phyloP scores from a whole-genome alignment of 1,284 basidiomycete species.

The Rugosomyces carneus region DNA sequence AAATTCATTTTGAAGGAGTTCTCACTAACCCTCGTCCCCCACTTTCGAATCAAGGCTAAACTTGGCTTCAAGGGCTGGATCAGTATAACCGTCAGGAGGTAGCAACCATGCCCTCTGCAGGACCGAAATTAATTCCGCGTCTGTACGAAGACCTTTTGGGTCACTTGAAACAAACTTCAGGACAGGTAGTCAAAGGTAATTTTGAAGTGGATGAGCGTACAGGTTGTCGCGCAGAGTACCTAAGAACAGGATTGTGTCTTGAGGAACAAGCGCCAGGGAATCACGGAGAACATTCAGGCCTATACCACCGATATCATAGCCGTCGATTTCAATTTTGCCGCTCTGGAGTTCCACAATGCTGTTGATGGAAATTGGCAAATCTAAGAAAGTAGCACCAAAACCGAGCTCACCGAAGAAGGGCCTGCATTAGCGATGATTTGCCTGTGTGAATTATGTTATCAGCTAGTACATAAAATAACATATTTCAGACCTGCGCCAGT shows the following conservation, averaged over 20 bases:
- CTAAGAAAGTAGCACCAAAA: not conserved
- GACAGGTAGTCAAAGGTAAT: not conserved
- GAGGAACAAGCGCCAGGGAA: slow-evolving; percentile 67
- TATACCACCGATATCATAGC: slow-evolving; percentile 51
- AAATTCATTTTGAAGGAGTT: not conserved
- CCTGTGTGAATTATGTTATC: slow-evolving; percentile 28
- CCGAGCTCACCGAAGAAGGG: slow-evolving; percentile 53
- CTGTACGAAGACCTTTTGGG: slow-evolving; percentile 47
- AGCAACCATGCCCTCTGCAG: slow-evolving; percentile 59
- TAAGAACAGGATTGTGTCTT: slow-evolving; percentile 59
- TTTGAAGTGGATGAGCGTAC: too few relatives aligned
- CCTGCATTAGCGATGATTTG: slow-evolving; percentile 72
- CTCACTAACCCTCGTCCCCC: slow-evolving; percentile 50
- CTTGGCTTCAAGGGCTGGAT: slow-evolving; percentile 49
- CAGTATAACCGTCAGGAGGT: slow-evolving; percentile 40
- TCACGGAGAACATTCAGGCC: slow-evolving; percentile 53
- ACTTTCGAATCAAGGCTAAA: slow-evolving; percentile 63
- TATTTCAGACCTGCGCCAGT: slow-evolving; percentile 53
- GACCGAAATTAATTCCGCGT: slow-evolving; percentile 41
- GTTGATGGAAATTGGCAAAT: slow-evolving; percentile 26
- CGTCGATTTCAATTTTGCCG: slow-evolving; percentile 71
- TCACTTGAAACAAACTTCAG: slow-evolving; percentile 34
- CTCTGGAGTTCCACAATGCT: slow-evolving; percentile 60
- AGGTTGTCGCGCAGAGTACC: slow-evolving; percentile 67
- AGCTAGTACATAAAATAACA: not conserved